Conservation (phyloP, 2,329 filamentous ascomycete species). For the Cladorrhinum sp. region DNA sequence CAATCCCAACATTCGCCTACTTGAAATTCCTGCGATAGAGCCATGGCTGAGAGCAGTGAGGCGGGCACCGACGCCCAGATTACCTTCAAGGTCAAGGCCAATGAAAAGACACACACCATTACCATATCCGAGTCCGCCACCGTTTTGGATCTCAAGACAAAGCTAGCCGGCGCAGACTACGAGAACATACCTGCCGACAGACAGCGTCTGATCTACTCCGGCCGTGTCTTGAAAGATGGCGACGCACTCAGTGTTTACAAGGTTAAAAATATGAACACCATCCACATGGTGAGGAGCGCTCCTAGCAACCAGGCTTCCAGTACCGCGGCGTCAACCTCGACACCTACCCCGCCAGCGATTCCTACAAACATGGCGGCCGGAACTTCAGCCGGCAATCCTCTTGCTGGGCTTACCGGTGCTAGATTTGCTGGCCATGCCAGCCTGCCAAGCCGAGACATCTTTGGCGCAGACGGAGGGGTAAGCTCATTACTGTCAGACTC, state of each 20-base stretch:
- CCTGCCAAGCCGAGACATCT: constrained; percentile 81
- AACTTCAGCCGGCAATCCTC: constrained; percentile 74
- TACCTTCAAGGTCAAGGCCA: constrained; percentile 97
- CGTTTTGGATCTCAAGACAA: constrained; percentile 83
- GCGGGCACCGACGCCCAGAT: constrained; percentile 68
- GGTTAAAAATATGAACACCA: constrained; percentile 92
- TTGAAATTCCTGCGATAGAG: background rate
- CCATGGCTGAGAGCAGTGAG: constrained; percentile 65
- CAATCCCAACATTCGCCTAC: too few species aligned
- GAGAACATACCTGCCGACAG: constrained; percentile 84
- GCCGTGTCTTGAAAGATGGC: constrained; percentile 91
- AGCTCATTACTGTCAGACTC: constrained; percentile 39
- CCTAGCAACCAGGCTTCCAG: constrained; percentile 68
- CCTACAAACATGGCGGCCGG: constrained; percentile 78
- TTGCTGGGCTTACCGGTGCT: constrained; percentile 87
- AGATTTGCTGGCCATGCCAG: constrained; percentile 90
- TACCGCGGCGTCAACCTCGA: constrained; percentile 41
- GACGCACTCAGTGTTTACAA: constrained; percentile 85
- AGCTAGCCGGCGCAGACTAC: constrained; percentile 75
- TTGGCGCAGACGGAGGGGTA: constrained; percentile 92
- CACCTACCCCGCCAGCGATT: constrained; percentile 56
- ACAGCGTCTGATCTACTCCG: constrained; percentile 96
- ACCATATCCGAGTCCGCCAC: constrained; percentile 75
- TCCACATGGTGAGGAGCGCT: constrained; percentile 95
- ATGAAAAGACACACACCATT: constrained; percentile 78